Evolutionary conservation across 208 protist species (phyloP), one percentile per base, ranked within the genome.

Genomic region (Strigomonas culicis): DNA sequence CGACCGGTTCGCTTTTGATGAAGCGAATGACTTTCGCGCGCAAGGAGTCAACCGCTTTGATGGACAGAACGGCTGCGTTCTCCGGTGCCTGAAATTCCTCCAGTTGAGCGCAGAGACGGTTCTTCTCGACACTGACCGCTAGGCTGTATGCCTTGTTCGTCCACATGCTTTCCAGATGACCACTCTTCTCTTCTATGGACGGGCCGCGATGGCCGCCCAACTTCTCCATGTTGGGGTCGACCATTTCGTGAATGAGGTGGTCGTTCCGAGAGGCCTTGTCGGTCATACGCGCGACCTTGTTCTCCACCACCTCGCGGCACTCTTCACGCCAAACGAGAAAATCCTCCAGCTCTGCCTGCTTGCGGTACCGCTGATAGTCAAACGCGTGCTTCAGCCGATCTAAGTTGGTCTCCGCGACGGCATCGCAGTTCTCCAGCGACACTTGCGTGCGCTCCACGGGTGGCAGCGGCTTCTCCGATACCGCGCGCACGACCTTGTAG

Each of bases 331-430:
- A 82, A n/a, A 61, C 64, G 1, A 90, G 46, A 57, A 75, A 74
- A 6, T 79, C 63, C 64, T 84, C 76, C 68, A 94, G 56, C 3
- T 85, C 67, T 0, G 74, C 69, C 25, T 94, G 80, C 50, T 78
- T 64, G 11, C 28, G 25, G 60, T 79, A 80, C 31, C 79, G 75
- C 28, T 75, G 56, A 53, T 92, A 66, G 4, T 90, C 85, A 69
- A 94, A 94, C 24, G 32, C 44, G 57, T 86, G 74, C 1, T 67
- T 70, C 60, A 63, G 60, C 11, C 70, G 61, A 28, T 69, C 68
- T 11, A 81, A 7, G 58, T 77, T 77, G 4, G 49, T 51, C 8
- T 60, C 31, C 2, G 66, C 66, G 17, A 62, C 47, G 17, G 21
- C 27, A 17, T 19, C 36, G n/a, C 44, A 59, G 47, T 30, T 44